A percentile compares a stretch with the other conserved stretches of the same genome.
Evolutionary conservation across 2,329 filamentous ascomycete species (phyloP).

Genomic region (Byssochlamys sp.): DNA sequence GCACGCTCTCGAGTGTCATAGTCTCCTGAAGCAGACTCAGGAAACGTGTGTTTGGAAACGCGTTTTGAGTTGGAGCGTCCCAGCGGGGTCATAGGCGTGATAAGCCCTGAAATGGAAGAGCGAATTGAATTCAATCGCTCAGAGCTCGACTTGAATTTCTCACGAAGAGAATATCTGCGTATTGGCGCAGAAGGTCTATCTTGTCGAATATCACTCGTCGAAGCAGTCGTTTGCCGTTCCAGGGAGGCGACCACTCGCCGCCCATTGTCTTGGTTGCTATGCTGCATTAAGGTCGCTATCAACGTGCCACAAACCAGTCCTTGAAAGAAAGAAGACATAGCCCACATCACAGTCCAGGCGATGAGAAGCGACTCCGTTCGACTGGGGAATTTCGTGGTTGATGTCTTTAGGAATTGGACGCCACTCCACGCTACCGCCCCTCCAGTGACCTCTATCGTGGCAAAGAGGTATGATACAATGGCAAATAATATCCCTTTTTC

Average conservation of each 20-base stretch:
- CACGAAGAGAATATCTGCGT: constrained; percentile 4
- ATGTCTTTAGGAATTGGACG: constrained; percentile 6
- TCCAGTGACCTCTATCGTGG: constrained; percentile 17
- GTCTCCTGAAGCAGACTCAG: constrained; percentile 7
- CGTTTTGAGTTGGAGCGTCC: constrained; percentile 19
- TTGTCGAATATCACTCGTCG: constrained; percentile 1
- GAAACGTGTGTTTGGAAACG: constrained; percentile 15
- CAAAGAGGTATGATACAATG: constrained; percentile 16
- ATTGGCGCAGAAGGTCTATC: constrained; percentile 6
- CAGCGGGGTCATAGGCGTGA: constrained; percentile 11
- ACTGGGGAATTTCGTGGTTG: constrained; percentile 2
- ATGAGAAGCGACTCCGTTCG: constrained; percentile 14
- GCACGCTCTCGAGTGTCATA: neutral
- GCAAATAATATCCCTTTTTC: constrained; percentile 10
- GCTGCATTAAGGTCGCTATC: constrained; percentile 10
- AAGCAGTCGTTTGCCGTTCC: constrained; percentile 14
- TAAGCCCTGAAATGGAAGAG: constrained; percentile 16
- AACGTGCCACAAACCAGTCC: constrained; percentile 22
- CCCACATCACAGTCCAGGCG: constrained; percentile 29
- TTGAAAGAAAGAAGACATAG: constrained; percentile 22
- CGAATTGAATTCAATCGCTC: constrained; percentile 7
- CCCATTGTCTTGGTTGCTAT: constrained; percentile 10
- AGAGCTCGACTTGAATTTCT: constrained; percentile 7
- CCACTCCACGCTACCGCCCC: constrained; percentile 18
- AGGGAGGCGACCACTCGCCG: constrained; percentile 16